These are phyloP conservation scores for Kwoniella pini DNA, from an alignment of 768 basidiomycete species.

Conservation along the genomic window DNA sequence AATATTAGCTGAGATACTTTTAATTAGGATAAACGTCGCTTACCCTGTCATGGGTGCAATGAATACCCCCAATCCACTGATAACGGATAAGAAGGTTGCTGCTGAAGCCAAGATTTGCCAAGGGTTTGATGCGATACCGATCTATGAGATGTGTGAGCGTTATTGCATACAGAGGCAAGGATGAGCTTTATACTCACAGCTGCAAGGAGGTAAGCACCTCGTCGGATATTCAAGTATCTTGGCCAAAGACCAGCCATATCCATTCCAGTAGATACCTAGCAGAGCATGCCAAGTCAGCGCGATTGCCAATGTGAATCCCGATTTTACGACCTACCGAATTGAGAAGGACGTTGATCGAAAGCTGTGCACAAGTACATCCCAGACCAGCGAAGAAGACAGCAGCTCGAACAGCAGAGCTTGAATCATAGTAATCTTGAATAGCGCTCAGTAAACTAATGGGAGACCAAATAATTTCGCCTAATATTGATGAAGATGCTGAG, in stretches of 20 bases:
- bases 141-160: neutral
- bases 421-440: constrained; percentile 33
- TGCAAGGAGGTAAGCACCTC: constrained; percentile 29
- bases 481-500: constrained; percentile 16
- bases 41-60: constrained; percentile 22
- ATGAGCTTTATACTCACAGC: constrained; percentile 9
- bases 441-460: constrained; percentile 22
- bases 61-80: constrained; percentile 24
- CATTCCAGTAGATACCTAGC: constrained; percentile 22
- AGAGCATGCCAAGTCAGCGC: too few species aligned
- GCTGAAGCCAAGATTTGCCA: constrained; percentile 34
- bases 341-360: constrained; percentile 21
- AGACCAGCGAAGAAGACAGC: constrained; percentile 33
- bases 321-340: constrained; percentile 16
- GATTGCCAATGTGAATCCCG: too few species aligned
- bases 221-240: constrained; percentile 29
- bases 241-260: constrained; percentile 27
- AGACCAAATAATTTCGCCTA: constrained; percentile 26
- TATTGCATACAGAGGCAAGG: neutral
- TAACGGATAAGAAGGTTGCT: constrained; percentile 22
- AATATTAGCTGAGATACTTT: neutral
- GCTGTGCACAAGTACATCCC: constrained; percentile 15
- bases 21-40: neutral
- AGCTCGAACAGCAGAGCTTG: constrained; percentile 30
- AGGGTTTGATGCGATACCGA: constrained; percentile 32